Conservation (phyloP, 2,329 filamentous ascomycete species). For the Diaporthe nobilis region DNA sequence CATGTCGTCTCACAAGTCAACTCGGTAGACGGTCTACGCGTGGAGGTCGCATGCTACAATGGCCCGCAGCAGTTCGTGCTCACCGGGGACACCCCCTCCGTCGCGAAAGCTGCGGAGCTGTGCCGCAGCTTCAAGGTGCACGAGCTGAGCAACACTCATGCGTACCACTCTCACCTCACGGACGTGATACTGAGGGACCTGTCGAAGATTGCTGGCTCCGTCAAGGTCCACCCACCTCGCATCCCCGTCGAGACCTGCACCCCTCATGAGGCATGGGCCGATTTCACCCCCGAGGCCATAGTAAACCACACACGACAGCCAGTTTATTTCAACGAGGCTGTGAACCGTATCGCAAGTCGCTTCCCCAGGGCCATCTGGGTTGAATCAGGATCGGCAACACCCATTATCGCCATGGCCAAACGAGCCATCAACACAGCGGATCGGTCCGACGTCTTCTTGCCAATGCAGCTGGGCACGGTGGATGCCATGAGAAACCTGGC, state of each 20-base stretch:
- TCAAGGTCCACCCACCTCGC: conserved; percentile 43
- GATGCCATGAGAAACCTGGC: conserved; percentile 22
- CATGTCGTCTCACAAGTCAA: not conserved
- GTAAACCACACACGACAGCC: conserved; percentile 51
- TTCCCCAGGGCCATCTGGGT: conserved; percentile 49
- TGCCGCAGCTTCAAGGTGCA: conserved; percentile 41
- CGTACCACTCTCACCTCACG: conserved; percentile 49
- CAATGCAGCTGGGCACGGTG: conserved; percentile 29
- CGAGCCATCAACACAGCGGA: conserved; percentile 45
- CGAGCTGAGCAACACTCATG: conserved; percentile 47
- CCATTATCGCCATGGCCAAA: conserved; percentile 51
- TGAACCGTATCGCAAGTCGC: conserved; percentile 46
- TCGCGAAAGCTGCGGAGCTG: conserved; percentile 43
- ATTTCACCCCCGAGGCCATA: conserved; percentile 41
- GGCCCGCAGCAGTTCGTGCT: conserved; percentile 49
- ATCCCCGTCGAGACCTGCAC: conserved; percentile 48
- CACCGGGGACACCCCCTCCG: conserved; percentile 47
- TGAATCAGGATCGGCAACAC: conserved; percentile 52
- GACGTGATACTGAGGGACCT: conserved; percentile 45
- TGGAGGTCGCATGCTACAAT: conserved; percentile 53
- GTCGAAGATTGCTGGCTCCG: conserved; percentile 35
- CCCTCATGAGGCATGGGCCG: conserved; percentile 33
- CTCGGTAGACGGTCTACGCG: not conserved
- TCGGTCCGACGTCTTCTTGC: conserved; percentile 30
- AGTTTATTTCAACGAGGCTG: conserved; percentile 52